Percentiles rank a stretch among this genome's conserved stretches.
These are phyloP conservation scores for Laburnicola sp. DNA, from an alignment of 2,329 filamentous ascomycete genomes.

Conservation along the genomic window DNA sequence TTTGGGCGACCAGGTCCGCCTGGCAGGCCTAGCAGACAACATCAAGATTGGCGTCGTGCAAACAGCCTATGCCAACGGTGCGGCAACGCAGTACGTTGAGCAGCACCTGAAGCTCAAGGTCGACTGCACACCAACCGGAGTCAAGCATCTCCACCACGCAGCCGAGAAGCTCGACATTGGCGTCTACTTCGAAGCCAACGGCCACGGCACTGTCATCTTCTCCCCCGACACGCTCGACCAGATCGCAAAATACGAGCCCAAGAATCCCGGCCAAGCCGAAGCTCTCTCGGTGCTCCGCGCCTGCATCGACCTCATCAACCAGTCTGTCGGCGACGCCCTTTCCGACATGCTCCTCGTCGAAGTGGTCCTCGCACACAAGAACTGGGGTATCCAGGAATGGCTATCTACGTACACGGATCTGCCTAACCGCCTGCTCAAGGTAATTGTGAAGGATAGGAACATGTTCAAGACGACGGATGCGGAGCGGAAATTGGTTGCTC, in stretches of 20 bases:
- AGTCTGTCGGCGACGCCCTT: constrained; percentile 93
- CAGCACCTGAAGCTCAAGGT: constrained; percentile 86
- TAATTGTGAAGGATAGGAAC: constrained; percentile 85
- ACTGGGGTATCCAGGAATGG: constrained; percentile 89
- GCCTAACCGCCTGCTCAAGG: constrained; percentile 90
- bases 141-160: constrained; percentile 98
- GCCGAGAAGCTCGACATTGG: constrained; percentile 92
- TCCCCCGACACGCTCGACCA: constrained; percentile 77
- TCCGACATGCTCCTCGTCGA: constrained; percentile 96
- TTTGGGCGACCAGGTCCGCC: constrained; percentile 82
- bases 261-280: constrained; percentile 88
- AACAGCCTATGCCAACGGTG: constrained; percentile 96
- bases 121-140: constrained; percentile 90
- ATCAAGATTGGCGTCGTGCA: constrained; percentile 93
- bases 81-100: constrained; percentile 88
- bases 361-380: constrained; percentile 92
- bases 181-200: constrained; percentile 98
- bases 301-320: constrained; percentile 91
- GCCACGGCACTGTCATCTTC: constrained; percentile 95
- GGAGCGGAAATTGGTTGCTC: constrained; percentile 81
- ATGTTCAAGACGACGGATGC: constrained; percentile 91
- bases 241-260: constrained; percentile 78
- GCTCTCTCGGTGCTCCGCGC: constrained; percentile 83
- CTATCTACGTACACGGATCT: constrained; percentile 89
- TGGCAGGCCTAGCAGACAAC: constrained; percentile 75